Percentiles rank a stretch among this genome's conserved stretches.
phyloP scores from a whole-genome alignment of 805 yeast species.

The Kodamaea hsintzibuensis region DNA sequence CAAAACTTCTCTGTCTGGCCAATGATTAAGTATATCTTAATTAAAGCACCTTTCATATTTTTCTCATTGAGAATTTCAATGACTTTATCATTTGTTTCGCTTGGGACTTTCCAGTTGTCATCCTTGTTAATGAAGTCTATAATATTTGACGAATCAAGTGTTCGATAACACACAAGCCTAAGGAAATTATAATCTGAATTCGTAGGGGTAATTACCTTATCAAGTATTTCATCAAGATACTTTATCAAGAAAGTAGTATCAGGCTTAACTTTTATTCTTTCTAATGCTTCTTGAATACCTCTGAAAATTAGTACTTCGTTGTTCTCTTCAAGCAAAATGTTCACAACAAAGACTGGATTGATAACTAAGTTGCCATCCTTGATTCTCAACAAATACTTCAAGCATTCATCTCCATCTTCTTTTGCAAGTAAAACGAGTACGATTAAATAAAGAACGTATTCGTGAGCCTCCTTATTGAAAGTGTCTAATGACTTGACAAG shows the following conservation, averaged over 20 bases:
- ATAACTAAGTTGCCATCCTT: conserved; percentile 14
- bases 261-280: neutral
- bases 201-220: neutral
- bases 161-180: conserved; percentile 3
- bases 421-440: conserved; percentile 3
- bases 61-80: conserved; percentile 4
- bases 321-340: conserved; percentile 7
- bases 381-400: conserved; percentile 12
- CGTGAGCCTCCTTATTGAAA: conserved; percentile 7
- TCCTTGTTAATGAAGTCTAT: conserved; percentile 11
- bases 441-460: conserved; percentile 10
- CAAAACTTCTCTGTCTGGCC: conserved; percentile 9
- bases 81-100: conserved; percentile 6
- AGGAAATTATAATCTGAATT: neutral
- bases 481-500: neutral
- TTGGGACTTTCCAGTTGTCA: conserved; percentile 11
- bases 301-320: conserved; percentile 7
- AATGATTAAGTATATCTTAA: conserved; percentile 1
- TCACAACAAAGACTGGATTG: conserved; percentile 15
- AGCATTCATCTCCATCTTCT: conserved; percentile 1
- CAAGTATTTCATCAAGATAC: conserved; percentile 11
- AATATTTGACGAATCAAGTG: neutral
- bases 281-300: conserved; percentile 8
- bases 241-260: neutral
- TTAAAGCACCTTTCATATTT: neutral